Base-by-base conservation (phyloP, 306 rosid species). In the Cercis canadensis region DNA sequence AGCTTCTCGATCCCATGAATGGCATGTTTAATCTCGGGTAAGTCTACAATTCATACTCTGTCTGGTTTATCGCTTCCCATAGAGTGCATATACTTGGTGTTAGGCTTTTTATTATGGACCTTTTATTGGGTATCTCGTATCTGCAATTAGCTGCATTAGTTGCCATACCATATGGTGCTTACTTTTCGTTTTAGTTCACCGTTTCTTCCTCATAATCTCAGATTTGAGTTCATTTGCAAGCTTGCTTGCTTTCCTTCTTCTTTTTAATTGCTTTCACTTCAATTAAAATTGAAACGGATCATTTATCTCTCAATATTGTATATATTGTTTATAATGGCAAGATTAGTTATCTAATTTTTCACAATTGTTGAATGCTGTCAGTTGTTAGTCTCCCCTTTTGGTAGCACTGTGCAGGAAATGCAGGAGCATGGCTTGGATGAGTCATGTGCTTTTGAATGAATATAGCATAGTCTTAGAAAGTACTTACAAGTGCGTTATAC, bases 1-100 rank as follows among this genome's bases (percentile, higher is more conserved):
- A 87, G 84, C 87, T 92, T 73, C 81, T 95, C 65, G 99, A 95
- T 76, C 96, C 99, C 39, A 90, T 95, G 52, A 95, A 84, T 58
- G 77, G 84, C 92, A 92, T 84, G 83, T 90, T 95, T 40, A 91
- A 95, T 75, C 77, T 95, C 21, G 97, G 99, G 99, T 95, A 85
- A 75, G 79, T 32, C 29, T n/a, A 31, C 2, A 34, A 21, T 11
- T 36, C 13, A 36, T 33, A 37, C 33, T 37, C 62, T 75, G 37
- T 46, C 29, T 70, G 24, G 36, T 16, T 33, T 45, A 2, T 40
- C 17, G 47, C 11, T 62, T 55, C 4, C 4, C 15, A 6, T 21
- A 15, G 29, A 37, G 18, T 63, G 11, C 24, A 8, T 29, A 43
- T 39, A 1, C 51, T 24, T 34, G 41, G 5, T 37, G n/a, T 51